Conservation (phyloP, 2,329 filamentous ascomycete species). For the Fonsecaea nubica region DNA sequence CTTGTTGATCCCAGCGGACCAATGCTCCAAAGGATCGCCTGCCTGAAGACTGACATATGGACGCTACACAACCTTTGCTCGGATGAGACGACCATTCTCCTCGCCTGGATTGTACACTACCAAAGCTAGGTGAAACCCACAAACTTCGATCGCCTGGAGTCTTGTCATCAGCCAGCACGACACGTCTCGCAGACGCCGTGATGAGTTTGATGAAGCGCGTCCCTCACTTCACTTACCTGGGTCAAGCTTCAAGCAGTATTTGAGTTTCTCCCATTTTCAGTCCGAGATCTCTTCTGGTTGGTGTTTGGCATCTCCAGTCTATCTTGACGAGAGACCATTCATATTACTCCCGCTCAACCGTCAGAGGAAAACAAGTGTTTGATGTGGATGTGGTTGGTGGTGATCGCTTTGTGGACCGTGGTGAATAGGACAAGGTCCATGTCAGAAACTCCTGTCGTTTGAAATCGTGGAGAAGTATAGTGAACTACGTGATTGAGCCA, state of each 20-base stretch:
- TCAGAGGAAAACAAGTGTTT: not conserved
- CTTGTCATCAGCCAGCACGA: not conserved
- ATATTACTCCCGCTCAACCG: not conserved
- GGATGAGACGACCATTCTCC: slow-evolving; percentile 9
- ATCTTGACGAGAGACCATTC: slow-evolving; percentile 1
- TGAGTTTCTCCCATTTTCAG: slow-evolving; percentile 5
- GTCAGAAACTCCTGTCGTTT: not conserved
- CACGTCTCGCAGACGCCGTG: not conserved
- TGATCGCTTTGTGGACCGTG: not conserved
- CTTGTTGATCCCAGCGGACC: not conserved
- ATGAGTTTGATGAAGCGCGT: slow-evolving; percentile 10
- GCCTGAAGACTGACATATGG: not conserved
- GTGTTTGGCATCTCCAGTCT: not conserved
- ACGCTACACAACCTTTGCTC: not conserved
- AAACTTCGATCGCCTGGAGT: not conserved
- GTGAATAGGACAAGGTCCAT: slow-evolving; percentile 2
- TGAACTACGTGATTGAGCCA: not conserved
- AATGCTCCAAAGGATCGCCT: not conserved
- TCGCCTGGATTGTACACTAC: slow-evolving; percentile 5
- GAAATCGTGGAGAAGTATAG: not conserved
- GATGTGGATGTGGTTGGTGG: slow-evolving; percentile 11
- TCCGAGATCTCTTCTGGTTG: slow-evolving; percentile 3
- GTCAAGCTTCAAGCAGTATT: slow-evolving; percentile 2
- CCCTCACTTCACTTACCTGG: not conserved
- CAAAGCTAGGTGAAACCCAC: not conserved